Conservation (phyloP, 2,329 filamentous ascomycete genomes). For the Chaetomium sp. region DNA sequence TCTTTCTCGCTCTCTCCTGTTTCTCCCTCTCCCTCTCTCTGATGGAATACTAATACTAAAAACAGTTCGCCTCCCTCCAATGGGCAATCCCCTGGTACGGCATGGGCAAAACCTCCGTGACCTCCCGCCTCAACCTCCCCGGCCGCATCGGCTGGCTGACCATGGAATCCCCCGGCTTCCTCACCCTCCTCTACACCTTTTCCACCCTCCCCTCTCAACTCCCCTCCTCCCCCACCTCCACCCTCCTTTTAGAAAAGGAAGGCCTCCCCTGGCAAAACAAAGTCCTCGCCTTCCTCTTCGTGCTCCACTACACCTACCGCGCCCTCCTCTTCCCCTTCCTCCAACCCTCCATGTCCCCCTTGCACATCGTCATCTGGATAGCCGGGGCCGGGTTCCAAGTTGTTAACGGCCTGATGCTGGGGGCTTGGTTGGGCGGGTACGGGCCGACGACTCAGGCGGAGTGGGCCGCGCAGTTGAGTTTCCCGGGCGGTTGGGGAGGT, state of each 20-base stretch:
- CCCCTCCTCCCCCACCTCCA: constrained; percentile 39
- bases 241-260: constrained; percentile 14
- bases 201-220: constrained; percentile 54
- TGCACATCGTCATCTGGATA: constrained; percentile 63
- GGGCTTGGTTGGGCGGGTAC: constrained; percentile 76
- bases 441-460: constrained; percentile 55
- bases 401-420: constrained; percentile 70
- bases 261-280: constrained; percentile 71
- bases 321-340: constrained; percentile 75
- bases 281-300: constrained; percentile 64
- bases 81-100: constrained; percentile 77
- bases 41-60: not conserved
- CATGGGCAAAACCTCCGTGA: constrained; percentile 82
- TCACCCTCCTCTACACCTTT: constrained; percentile 76
- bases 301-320: constrained; percentile 84
- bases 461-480: constrained; percentile 38
- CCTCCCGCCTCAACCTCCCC: constrained; percentile 74
- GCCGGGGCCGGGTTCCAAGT: constrained; percentile 69
- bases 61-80: constrained; percentile 64
- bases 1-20: not conserved
- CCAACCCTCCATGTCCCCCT: constrained; percentile 88
- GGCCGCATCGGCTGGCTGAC: constrained; percentile 80
- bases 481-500: constrained; percentile 19
- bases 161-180: constrained; percentile 78
- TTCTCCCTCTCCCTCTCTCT: constrained; percentile 17